These are phyloP conservation scores for Ilex asprella DNA, from an alignment of 257 asterid species.

Conservation along the genomic window DNA sequence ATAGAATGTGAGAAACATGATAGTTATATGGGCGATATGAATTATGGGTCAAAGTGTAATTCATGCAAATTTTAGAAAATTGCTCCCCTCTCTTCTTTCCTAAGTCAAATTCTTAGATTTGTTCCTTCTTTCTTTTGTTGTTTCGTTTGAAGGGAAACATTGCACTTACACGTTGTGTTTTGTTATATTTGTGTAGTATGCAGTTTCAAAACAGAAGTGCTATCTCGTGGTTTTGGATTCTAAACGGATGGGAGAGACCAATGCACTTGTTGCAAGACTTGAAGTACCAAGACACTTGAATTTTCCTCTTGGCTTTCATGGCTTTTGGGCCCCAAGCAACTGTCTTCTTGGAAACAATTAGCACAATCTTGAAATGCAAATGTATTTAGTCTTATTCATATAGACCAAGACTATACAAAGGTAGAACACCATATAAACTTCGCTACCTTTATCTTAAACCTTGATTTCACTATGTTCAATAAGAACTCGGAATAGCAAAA, in stretches of 20 bases:
- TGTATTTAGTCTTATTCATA: no score
- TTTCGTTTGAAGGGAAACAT: no score
- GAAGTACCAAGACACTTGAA: constrained; percentile 80
- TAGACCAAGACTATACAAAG: background rate
- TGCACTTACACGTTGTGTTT: background rate
- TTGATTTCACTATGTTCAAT: background rate
- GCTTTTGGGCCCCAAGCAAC: constrained; percentile 62
- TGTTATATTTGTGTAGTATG: constrained; percentile 53
- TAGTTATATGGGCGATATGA: no score
- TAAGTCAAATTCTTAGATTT: no score
- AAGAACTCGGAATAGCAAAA: background rate
- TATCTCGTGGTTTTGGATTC: constrained; percentile 75
- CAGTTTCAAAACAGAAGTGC: constrained; percentile 79
- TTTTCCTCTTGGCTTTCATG: constrained; percentile 93
- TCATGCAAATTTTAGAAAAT: no score
- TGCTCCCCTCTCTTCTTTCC: no score
- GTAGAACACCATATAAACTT: background rate
- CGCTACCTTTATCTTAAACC: background rate
- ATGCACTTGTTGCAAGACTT: constrained; percentile 68
- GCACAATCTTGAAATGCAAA: background rate
- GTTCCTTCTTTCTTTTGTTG: no score
- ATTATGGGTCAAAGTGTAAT: no score
- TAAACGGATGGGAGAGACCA: constrained; percentile 42
- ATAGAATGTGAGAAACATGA: no score
- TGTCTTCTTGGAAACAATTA: constrained; percentile 1